Evolutionary conservation across 1,284 basidiomycete genomes (phyloP).

Genomic region (Quambalaria eucalypti): DNA sequence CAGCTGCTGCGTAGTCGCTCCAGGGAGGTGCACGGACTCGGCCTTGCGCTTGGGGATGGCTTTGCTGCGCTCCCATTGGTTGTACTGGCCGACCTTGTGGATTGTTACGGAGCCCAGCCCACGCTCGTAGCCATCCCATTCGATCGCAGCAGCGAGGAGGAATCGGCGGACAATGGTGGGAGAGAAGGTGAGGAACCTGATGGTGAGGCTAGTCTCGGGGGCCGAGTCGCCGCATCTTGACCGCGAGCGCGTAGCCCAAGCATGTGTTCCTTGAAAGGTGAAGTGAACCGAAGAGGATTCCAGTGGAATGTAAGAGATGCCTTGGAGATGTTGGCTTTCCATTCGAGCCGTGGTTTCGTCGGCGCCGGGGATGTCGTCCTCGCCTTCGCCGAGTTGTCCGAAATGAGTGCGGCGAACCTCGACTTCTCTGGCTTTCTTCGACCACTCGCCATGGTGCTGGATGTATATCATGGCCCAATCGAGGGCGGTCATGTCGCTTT

Average conservation of each 20-base stretch:
- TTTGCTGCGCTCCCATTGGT: background rate
- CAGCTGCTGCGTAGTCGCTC: constrained; percentile 50
- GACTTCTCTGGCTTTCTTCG: constrained; percentile 6
- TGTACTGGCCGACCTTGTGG: constrained; percentile 4
- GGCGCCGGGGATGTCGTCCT: no score
- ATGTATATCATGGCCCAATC: constrained; percentile 11
- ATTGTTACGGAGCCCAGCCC: constrained; percentile 3
- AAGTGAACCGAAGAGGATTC: background rate
- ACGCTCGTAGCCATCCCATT: background rate
- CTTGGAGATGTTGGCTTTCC: background rate
- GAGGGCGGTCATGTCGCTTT: no score
- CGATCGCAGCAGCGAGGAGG: background rate
- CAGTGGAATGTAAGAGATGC: background rate
- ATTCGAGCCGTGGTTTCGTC: no score
- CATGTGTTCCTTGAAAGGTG: constrained; percentile 2
- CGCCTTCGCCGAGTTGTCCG: no score
- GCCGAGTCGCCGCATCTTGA: constrained; percentile 4
- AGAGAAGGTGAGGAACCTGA: constrained; percentile 11
- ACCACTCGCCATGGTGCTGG: constrained; percentile 1
- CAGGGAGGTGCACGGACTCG: constrained; percentile 53
- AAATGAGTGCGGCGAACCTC: constrained; percentile 6
- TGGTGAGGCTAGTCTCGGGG: constrained; percentile 3
- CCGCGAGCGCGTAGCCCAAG: constrained; percentile 6
- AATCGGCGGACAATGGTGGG: constrained; percentile 4
- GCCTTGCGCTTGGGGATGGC: constrained; percentile 2